A percentile compares a stretch with the other conserved stretches of the same genome.
Conservation (phyloP, 2,329 filamentous ascomycete species). For the Colletotrichum trifolii region DNA sequence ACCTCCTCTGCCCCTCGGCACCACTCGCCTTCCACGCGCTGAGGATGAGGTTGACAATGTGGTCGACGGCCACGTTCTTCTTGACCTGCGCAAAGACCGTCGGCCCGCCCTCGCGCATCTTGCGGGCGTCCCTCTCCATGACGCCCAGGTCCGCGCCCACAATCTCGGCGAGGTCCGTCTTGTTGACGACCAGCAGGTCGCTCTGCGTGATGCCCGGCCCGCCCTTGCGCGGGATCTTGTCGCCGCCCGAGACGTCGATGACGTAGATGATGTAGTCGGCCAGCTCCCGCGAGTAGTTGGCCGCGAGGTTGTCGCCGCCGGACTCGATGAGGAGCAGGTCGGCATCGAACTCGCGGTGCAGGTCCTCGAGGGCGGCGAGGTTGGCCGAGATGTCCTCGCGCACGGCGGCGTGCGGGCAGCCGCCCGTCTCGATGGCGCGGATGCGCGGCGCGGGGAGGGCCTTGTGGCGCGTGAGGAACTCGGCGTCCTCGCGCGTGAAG, state of each 20-base stretch:
- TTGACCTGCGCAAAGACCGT: constrained; percentile 99
- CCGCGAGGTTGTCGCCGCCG: constrained; percentile 95
- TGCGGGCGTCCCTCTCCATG: constrained; percentile 94
- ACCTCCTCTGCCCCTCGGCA: constrained; percentile 70
- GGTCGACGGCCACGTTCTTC: constrained; percentile 83
- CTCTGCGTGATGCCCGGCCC: constrained; percentile 97
- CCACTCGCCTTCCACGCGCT: constrained; percentile 95
- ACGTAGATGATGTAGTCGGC: constrained; percentile 99
- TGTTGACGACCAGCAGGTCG: constrained; percentile 94
- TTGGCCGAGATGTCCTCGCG: constrained; percentile 97
- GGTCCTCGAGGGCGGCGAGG: constrained; percentile 88
- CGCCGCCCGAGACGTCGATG: constrained; percentile 94
- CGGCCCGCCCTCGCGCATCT: constrained; percentile 95
- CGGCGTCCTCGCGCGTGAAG: constrained; percentile 97
- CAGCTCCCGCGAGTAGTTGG: constrained; percentile 94
- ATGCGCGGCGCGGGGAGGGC: constrained; percentile 88
- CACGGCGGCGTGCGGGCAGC: constrained; percentile 95
- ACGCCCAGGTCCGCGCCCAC: constrained; percentile 91
- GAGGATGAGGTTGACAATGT: constrained; percentile 88
- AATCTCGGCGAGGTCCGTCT: constrained; percentile 91
- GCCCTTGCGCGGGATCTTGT: constrained; percentile 96
- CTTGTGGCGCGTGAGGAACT: constrained; percentile 89
- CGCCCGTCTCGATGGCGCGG: constrained; percentile 95
- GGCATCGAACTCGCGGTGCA: constrained; percentile 81
- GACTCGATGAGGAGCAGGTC: constrained; percentile 94